A percentile compares a stretch with the other conserved stretches of the same genome.
phyloP scores from a whole-genome alignment of 352 stramenopile species.

The Pythium myriotylum region DNA sequence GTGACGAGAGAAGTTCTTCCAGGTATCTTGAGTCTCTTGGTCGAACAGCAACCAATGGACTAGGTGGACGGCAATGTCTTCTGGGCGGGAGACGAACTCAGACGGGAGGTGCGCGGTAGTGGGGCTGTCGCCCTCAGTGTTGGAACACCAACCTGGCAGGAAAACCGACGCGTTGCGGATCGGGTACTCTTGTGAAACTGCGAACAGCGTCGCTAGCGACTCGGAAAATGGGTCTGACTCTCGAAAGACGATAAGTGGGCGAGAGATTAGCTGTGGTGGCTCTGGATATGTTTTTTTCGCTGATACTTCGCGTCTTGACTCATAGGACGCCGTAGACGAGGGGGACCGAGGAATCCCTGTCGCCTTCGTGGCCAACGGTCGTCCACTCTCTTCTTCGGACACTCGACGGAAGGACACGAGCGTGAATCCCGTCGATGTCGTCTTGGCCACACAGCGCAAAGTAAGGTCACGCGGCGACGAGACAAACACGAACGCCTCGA shows the following conservation, averaged over 20 bases:
- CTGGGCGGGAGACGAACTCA: neutral
- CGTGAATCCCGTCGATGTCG: conserved; percentile 3
- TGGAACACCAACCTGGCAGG: neutral
- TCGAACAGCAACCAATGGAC: neutral
- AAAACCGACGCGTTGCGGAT: neutral
- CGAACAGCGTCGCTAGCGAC: neutral
- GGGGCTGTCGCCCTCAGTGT: neutral
- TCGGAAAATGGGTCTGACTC: neutral
- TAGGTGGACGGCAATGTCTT: neutral
- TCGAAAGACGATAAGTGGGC: no score
- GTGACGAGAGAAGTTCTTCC: neutral
- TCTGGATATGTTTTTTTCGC: no score
- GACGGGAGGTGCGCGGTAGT: no score
- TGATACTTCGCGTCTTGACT: no score
- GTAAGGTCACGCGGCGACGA: no score
- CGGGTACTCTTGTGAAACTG: neutral
- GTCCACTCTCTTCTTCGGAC: neutral
- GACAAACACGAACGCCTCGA: conserved; percentile 8
- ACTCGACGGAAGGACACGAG: conserved; percentile 2
- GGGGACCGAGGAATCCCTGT: no score
- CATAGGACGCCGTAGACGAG: no score
- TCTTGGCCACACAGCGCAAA: neutral
- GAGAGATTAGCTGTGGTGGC: no score
- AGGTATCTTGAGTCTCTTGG: neutral
- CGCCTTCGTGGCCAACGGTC: no score